phyloP scores from a whole-genome alignment of 176 grass and related monocot genomes.

The Pontederia paniculata region DNA sequence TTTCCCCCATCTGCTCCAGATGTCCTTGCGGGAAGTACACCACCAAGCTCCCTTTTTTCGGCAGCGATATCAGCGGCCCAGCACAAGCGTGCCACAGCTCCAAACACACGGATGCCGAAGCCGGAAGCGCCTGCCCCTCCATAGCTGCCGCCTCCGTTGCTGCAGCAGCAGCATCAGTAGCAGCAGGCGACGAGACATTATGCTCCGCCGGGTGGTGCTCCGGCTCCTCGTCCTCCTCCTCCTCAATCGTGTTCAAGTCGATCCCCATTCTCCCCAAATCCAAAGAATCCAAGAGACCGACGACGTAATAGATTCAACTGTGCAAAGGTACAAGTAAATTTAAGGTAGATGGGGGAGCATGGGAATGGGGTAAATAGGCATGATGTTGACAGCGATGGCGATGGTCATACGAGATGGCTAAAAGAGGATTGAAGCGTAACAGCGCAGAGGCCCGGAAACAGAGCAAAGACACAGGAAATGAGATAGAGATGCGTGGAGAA shows the following conservation, averaged over 20 bases:
- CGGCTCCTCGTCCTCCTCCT: constrained; percentile 44
- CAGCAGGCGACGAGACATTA: neutral
- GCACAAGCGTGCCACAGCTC: constrained; percentile 20
- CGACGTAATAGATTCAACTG: neutral
- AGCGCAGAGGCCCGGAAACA: too few species aligned
- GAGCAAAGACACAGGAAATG: too few species aligned
- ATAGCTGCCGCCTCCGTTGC: neutral
- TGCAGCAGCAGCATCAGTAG: neutral
- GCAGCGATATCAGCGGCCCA: constrained; percentile 15
- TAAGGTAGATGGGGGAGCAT: neutral
- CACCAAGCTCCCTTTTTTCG: constrained; percentile 13
- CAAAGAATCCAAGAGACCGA: neutral
- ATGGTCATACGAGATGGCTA: too few species aligned
- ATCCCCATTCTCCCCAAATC: constrained; percentile 31
- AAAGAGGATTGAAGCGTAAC: too few species aligned
- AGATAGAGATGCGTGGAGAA: neutral
- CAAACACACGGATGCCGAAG: neutral
- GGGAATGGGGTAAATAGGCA: too few species aligned
- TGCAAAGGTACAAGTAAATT: neutral
- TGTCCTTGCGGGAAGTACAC: constrained; percentile 19
- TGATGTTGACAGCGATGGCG: too few species aligned
- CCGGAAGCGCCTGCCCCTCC: neutral
- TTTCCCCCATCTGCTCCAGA: constrained; percentile 4
- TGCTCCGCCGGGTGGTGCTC: neutral
- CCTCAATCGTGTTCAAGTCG: constrained; percentile 58